These are phyloP conservation scores for Rhizopogon rudus DNA, from an alignment of 768 basidiomycete species.

Conservation along the genomic window DNA sequence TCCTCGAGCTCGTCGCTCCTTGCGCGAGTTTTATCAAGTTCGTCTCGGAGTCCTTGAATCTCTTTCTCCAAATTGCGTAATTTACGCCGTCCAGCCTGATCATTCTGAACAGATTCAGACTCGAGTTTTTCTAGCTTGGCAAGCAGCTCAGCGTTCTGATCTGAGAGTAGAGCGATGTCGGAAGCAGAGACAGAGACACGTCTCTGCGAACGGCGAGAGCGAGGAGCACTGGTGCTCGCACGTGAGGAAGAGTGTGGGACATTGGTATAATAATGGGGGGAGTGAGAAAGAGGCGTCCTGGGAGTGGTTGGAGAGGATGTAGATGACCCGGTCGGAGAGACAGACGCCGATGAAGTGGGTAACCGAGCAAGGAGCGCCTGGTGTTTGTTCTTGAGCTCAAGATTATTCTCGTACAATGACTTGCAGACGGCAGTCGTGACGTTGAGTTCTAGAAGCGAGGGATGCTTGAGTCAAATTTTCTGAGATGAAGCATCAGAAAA, in stretches of 20 bases:
- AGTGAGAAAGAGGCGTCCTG: conserved; percentile 25
- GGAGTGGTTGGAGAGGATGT: conserved; percentile 20
- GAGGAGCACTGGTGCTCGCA: conserved; percentile 12
- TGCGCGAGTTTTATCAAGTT: conserved; percentile 71
- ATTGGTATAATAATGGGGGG: conserved; percentile 29
- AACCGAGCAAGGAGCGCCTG: conserved; percentile 64
- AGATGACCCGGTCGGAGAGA: conserved; percentile 23
- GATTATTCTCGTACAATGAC: conserved; percentile 63
- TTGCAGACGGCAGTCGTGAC: conserved; percentile 66
- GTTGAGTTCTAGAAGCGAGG: conserved; percentile 49
- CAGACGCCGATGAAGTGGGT: conserved; percentile 39
- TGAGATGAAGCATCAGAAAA: conserved; percentile 8
- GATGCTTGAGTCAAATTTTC: conserved; percentile 2
- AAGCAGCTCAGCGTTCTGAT: conserved; percentile 81
- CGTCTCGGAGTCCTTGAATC: conserved; percentile 66
- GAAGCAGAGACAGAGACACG: conserved; percentile 61
- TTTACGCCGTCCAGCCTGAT: conserved; percentile 62
- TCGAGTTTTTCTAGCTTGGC: conserved; percentile 74
- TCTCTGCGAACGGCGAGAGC: conserved; percentile 21
- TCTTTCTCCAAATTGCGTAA: conserved; percentile 76
- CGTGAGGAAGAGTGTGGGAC: conserved; percentile 19
- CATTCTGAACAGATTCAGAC: conserved; percentile 58
- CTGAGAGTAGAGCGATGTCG: conserved; percentile 67
- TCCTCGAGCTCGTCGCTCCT: conserved; percentile 69
- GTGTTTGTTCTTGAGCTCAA: conserved; percentile 65